Base-by-base conservation (phyloP, 2,329 filamentous ascomycete species). In the Chlorencoelia australis region DNA sequence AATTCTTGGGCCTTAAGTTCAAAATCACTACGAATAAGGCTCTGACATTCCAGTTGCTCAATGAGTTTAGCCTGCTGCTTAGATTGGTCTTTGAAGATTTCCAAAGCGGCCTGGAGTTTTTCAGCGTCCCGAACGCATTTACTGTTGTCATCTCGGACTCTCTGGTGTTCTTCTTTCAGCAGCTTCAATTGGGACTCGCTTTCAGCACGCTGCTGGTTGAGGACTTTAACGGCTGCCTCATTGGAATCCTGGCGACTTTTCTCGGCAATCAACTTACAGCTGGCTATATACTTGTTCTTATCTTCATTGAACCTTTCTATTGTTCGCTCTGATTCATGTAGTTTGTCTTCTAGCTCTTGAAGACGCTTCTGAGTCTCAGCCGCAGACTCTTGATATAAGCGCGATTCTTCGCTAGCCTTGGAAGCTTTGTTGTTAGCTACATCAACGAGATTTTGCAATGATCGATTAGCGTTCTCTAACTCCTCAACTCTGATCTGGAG, bases 351-450 rank as follows among this genome's bases (percentile, higher is more conserved):
- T 7, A 41, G 25, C 8, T 42, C 28, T 14, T 32, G 30, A 16
- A 37, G 28, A 15, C 44, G 30, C n/a, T 45, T 35, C 14, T 48
- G 37, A 11, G 35, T 33, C 6, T n/a, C n/a, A 1, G 15, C 16
- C 20, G 35, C 33, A 10, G 24, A 25, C 22, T 46, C 38, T 32
- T 41, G 36, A 13, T 36, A 14, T 24, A 33, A 24, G 13, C 14
- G 29, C 3, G 44, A 13, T 21, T 50, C 39, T 21, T 48, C 39
- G 20, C 45, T 40, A 15, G 34, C 22, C 21, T 44, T 33, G 2
- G 29, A 28, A 7, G 53, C 47, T n/a, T 57, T 54, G 40, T 62
- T 52, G 7, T 55, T 53, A 15, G 57, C 59, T 10, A 45, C 41
- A 19, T 57, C 43, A 2, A 54, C 37, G 10, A 58, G 55, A 19